Evolutionary conservation across 208 protist genomes (phyloP).

Genomic region (Trypanosoma avium): DNA sequence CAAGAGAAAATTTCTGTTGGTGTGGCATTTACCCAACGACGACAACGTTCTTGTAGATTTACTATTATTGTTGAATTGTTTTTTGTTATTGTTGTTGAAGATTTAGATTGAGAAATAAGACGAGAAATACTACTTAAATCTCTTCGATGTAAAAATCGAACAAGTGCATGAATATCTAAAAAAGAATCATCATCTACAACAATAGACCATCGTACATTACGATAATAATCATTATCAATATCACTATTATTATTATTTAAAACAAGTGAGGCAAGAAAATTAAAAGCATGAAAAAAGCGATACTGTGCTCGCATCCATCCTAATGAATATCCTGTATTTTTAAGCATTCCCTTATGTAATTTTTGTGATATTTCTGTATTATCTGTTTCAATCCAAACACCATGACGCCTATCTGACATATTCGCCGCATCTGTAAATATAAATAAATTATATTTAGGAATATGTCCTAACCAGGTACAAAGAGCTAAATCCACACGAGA

Average conservation of each 20-base stretch:
- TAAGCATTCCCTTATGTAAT: background rate
- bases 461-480: constrained; percentile 31
- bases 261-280: constrained; percentile 2
- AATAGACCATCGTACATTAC: constrained; percentile 15
- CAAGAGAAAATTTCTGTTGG: background rate
- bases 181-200: constrained; percentile 30
- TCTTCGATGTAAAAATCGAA: constrained; percentile 8
- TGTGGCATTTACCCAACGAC: background rate
- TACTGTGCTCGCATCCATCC: constrained; percentile 30
- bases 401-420: constrained; percentile 18
- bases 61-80: background rate
- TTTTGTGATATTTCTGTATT: background rate
- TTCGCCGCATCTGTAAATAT: constrained; percentile 25
- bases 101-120: no score
- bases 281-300: constrained; percentile 21
- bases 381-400: constrained; percentile 27
- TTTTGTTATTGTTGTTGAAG: no score
- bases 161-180: constrained; percentile 25
- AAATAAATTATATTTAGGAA: constrained; percentile 18
- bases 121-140: constrained; percentile 2
- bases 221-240: background rate
- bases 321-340: constrained; percentile 15
- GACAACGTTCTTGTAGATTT: background rate
- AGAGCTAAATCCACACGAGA: constrained; percentile 24
- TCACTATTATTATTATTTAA: background rate